Evolutionary conservation across 2,329 filamentous ascomycete species (phyloP).

Genomic region (Fusarium pilosicola): DNA sequence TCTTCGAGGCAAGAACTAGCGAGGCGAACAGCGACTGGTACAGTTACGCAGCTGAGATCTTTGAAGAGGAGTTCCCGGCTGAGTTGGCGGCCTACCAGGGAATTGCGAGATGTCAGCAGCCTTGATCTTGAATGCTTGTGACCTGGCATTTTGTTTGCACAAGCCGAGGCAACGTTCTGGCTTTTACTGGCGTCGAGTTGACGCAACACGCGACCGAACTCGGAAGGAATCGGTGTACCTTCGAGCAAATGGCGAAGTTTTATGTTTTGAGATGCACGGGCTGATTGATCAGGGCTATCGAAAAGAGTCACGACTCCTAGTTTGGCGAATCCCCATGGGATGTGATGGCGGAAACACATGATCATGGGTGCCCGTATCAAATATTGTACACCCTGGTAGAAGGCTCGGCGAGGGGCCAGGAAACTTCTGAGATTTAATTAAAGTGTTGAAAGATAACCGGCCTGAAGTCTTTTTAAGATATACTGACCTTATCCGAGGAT

Average conservation of each 20-base stretch:
- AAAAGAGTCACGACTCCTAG: neutral
- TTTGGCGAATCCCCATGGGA: neutral
- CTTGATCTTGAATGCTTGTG: conserved; percentile 3
- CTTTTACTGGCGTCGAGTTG: too few species aligned
- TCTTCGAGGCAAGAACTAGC: conserved; percentile 47
- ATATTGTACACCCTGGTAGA: neutral
- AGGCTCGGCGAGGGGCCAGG: neutral
- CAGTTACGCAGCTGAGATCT: conserved; percentile 45
- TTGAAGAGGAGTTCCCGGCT: conserved; percentile 32
- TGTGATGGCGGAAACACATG: neutral
- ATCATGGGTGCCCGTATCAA: neutral
- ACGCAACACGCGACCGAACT: too few species aligned
- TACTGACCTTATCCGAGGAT: neutral
- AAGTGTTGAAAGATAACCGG: neutral
- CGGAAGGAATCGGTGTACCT: neutral
- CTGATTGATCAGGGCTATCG: neutral
- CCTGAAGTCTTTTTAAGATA: neutral
- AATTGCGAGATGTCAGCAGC: conserved; percentile 43
- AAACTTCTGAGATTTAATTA: neutral
- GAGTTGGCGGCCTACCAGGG: conserved; percentile 48
- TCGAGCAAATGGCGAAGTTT: neutral
- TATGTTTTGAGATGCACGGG: neutral
- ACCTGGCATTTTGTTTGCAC: neutral
- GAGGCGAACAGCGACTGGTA: conserved; percentile 47
- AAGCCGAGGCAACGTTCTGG: neutral